Conservation (phyloP, 176 grass and related monocot species). For the Phyllostachys edulis region DNA sequence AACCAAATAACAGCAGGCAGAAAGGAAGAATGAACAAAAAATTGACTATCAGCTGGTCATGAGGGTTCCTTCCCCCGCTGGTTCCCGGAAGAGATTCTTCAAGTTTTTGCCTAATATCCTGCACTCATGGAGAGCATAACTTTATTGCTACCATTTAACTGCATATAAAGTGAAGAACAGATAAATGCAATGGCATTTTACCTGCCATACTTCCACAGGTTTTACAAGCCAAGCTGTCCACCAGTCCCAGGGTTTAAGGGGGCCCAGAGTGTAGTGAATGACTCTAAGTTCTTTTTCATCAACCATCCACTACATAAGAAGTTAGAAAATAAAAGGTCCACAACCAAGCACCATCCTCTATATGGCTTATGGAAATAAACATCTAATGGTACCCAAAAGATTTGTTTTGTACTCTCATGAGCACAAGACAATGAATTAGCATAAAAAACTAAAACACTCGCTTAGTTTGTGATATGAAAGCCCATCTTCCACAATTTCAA, state of each 20-base stretch:
- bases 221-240: slow-evolving; percentile 96
- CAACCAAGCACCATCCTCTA: slow-evolving; percentile 3
- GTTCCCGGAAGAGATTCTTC: slow-evolving; percentile 82
- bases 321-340: slow-evolving; percentile 32
- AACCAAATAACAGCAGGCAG: slow-evolving; percentile 63
- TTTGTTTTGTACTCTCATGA: background rate
- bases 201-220: slow-evolving; percentile 96
- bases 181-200: slow-evolving; percentile 22
- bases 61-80: slow-evolving; percentile 69
- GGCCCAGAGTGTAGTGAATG: slow-evolving; percentile 90
- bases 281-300: slow-evolving; percentile 91
- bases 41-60: slow-evolving; percentile 60
- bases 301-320: slow-evolving; percentile 88
- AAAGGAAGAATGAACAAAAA: slow-evolving; percentile 73
- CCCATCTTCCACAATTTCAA: background rate
- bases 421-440: background rate
- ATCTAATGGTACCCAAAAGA: background rate
- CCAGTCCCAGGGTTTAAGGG: slow-evolving; percentile 98
- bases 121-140: slow-evolving; percentile 24
- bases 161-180: slow-evolving; percentile 13
- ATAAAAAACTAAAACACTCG: background rate
- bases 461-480: background rate
- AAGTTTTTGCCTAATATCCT: slow-evolving; percentile 79
- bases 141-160: slow-evolving; percentile 20
- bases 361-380: background rate